These are phyloP conservation scores for Plantago coronopus DNA, from an alignment of 305 asterid species.

Conservation along the genomic window DNA sequence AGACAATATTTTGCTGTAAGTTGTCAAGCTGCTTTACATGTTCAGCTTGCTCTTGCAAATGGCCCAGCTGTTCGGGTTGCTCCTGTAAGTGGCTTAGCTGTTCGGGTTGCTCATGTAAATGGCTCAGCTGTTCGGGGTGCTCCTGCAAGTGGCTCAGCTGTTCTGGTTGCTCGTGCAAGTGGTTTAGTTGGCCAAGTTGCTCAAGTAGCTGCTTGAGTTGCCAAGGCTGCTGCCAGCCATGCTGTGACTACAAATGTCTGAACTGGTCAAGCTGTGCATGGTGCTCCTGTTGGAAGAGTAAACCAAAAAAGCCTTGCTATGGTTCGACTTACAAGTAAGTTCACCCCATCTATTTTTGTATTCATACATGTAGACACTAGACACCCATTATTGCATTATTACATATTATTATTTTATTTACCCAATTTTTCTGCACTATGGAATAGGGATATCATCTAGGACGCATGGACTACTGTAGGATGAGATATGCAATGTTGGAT, in stretches of 20 bases:
- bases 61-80: constrained; percentile 15
- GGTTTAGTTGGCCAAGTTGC: constrained; percentile 24
- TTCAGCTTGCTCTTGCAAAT: constrained; percentile 27
- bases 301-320: constrained; percentile 19
- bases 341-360: constrained; percentile 1
- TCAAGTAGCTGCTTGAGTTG: constrained; percentile 17
- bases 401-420: background rate
- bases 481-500: no score
- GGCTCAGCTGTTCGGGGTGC: background rate
- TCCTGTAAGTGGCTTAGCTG: constrained; percentile 5
- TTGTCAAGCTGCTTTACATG: constrained; percentile 29
- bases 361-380: background rate
- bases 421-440: background rate
- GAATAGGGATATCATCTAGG: no score
- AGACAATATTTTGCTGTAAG: constrained; percentile 25
- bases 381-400: no score
- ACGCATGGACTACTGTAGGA: no score
- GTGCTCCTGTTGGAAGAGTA: constrained; percentile 28
- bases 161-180: constrained; percentile 21
- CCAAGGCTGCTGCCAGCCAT: constrained; percentile 21
- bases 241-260: constrained; percentile 25
- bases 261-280: constrained; percentile 26
- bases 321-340: constrained; percentile 31
- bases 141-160: background rate
- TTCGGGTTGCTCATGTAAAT: constrained; percentile 27